Evolutionary conservation across 2,329 filamentous ascomycete genomes (phyloP).

Genomic region (Pseudofabraea citricarpa): DNA sequence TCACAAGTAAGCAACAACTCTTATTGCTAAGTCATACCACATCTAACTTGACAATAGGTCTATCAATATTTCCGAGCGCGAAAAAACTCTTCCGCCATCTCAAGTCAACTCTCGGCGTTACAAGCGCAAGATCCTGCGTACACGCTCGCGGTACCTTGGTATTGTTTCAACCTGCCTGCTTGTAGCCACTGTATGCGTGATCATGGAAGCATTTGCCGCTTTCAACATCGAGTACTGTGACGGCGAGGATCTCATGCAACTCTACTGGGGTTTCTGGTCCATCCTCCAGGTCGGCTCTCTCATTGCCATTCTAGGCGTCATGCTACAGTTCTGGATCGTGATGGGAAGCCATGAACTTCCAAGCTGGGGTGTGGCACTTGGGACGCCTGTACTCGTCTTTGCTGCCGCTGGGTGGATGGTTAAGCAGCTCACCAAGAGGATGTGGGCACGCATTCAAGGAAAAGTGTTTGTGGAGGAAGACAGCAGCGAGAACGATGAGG

Average conservation of each 20-base stretch:
- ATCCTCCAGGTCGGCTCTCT: slow-evolving; percentile 54
- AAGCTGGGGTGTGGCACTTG: slow-evolving; percentile 55
- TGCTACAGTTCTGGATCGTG: slow-evolving; percentile 46
- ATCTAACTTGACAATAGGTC: slow-evolving; percentile 11
- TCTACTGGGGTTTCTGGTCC: slow-evolving; percentile 53
- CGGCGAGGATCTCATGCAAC: slow-evolving; percentile 51
- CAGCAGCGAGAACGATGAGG: slow-evolving; percentile 3
- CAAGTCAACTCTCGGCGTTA: not conserved
- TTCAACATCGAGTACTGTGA: slow-evolving; percentile 46
- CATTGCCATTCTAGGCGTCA: slow-evolving; percentile 53
- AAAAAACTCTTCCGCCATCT: slow-evolving; percentile 2
- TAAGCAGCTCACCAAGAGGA: slow-evolving; percentile 24
- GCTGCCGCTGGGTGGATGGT: slow-evolving; percentile 39
- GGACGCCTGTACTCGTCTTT: slow-evolving; percentile 55
- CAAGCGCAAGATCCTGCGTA: not conserved
- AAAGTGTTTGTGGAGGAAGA: not conserved
- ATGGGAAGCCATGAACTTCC: slow-evolving; percentile 46
- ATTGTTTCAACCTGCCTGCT: slow-evolving; percentile 40
- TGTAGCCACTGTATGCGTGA: slow-evolving; percentile 38
- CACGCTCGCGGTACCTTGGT: slow-evolving; percentile 31
- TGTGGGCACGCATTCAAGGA: slow-evolving; percentile 4
- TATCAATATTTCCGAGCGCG: slow-evolving; percentile 11
- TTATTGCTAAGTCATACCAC: not conserved
- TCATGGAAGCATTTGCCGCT: slow-evolving; percentile 47
- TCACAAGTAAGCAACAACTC: slow-evolving; percentile 16